Conservation (phyloP, 208 protist genomes). For the Porcisia hertigi region DNA sequence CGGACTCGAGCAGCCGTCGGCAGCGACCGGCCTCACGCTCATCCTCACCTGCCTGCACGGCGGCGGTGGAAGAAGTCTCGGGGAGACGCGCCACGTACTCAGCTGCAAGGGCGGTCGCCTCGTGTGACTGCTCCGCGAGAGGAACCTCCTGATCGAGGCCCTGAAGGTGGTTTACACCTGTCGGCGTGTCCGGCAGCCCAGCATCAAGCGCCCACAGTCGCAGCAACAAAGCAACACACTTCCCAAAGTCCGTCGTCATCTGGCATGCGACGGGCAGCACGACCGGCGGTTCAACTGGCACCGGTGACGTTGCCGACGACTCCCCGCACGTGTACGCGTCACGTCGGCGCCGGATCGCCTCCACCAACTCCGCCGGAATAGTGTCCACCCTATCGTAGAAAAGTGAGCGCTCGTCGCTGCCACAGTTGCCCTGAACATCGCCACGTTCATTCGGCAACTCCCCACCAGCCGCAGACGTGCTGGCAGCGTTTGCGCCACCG, state of each 20-base stretch:
- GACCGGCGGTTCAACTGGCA: constrained; percentile 17
- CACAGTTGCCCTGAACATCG: not conserved
- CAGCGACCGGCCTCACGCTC: constrained; percentile 13
- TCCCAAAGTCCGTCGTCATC: constrained; percentile 83
- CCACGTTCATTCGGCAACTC: not conserved
- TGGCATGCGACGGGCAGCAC: constrained; percentile 67
- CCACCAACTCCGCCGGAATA: constrained; percentile 41
- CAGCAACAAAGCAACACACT: constrained; percentile 53
- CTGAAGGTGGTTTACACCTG: not conserved
- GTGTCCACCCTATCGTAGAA: constrained; percentile 32
- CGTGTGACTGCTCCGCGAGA: not conserved
- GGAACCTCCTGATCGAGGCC: not conserved
- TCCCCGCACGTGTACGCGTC: not conserved
- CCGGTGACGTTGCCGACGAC: not conserved
- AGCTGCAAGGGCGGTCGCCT: not conserved
- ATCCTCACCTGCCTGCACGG: constrained; percentile 12
- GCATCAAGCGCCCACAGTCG: constrained; percentile 25
- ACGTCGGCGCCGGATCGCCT: constrained; percentile 33
- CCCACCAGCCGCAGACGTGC: not conserved
- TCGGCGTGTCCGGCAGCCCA: constrained; percentile 8
- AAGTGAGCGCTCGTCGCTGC: not conserved
- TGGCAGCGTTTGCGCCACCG: not conserved
- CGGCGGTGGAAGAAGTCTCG: constrained; percentile 7
- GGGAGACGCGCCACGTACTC: constrained; percentile 5
- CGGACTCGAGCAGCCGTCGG: constrained; percentile 1